phyloP scores from a whole-genome alignment of 2,329 filamentous ascomycete species.

The Pseudopithomyces chartarum region DNA sequence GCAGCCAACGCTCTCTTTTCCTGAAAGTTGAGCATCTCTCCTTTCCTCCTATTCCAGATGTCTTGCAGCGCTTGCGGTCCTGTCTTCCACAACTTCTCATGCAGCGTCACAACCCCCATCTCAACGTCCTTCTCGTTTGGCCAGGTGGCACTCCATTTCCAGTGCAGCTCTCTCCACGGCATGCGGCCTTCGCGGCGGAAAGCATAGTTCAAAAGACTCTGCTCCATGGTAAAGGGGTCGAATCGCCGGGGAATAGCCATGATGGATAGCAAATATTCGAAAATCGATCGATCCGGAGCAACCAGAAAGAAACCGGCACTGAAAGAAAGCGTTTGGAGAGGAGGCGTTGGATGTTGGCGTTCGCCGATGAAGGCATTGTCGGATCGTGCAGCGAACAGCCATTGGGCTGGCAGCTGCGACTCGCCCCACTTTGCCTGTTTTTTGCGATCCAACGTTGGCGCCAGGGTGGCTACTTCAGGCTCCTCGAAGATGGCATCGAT shows the following conservation, averaged over 20 bases:
- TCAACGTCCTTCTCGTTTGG: slow-evolving; percentile 42
- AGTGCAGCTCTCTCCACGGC: slow-evolving; percentile 49
- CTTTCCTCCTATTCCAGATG: slow-evolving; percentile 11
- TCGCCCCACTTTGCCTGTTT: slow-evolving; percentile 34
- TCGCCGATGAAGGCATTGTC: slow-evolving; percentile 42
- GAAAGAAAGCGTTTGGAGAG: slow-evolving; percentile 39
- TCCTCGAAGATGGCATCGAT: slow-evolving; percentile 49
- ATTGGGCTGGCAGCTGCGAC: slow-evolving; percentile 42
- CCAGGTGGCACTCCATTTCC: slow-evolving; percentile 49
- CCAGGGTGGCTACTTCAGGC: slow-evolving; percentile 39
- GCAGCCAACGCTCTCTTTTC: not conserved
- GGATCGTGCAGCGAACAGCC: slow-evolving; percentile 45
- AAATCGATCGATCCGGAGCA: slow-evolving; percentile 46
- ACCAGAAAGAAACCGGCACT: slow-evolving; percentile 51
- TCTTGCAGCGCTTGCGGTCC: slow-evolving; percentile 14
- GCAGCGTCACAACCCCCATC: slow-evolving; percentile 41
- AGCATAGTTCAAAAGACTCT: slow-evolving; percentile 53
- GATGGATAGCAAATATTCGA: slow-evolving; percentile 46
- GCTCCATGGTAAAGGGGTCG: slow-evolving; percentile 47
- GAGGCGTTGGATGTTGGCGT: slow-evolving; percentile 45
- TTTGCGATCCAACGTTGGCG: slow-evolving; percentile 12
- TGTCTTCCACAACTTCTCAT: slow-evolving; percentile 46
- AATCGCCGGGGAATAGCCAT: slow-evolving; percentile 45
- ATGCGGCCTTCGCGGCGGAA: slow-evolving; percentile 48
- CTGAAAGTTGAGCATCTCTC: slow-evolving; percentile 12